A percentile compares a stretch with the other conserved stretches of the same genome.
phyloP scores from a whole-genome alignment of 176 grass and related monocot species.

The Aegilops longissima region DNA sequence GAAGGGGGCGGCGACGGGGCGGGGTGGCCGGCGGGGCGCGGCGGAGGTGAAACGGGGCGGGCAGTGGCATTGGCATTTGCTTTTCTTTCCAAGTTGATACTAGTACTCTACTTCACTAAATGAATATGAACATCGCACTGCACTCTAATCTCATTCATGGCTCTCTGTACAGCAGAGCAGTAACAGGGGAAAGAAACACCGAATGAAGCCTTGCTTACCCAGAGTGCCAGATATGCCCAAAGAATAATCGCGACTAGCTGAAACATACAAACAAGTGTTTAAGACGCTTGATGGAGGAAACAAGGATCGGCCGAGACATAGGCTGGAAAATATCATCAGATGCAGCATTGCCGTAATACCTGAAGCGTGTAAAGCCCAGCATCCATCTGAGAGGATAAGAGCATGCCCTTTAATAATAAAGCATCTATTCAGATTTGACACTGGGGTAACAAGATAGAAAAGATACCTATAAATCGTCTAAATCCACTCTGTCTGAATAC shows the following conservation, averaged over 20 bases:
- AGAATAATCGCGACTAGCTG: constrained; percentile 90
- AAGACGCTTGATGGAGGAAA: constrained; percentile 10
- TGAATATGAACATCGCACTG: background rate
- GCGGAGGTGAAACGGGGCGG: background rate
- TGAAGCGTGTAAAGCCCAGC: constrained; percentile 91
- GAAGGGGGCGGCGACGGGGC: background rate
- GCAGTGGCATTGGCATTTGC: no score
- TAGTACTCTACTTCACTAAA: no score
- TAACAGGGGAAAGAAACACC: background rate
- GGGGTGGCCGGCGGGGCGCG: no score
- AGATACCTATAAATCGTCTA: constrained; percentile 88
- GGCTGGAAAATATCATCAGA: background rate
- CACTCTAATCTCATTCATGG: background rate
- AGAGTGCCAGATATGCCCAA: constrained; percentile 82
- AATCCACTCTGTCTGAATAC: constrained; percentile 91
- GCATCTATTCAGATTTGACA: constrained; percentile 13
- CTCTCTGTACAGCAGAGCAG: background rate
- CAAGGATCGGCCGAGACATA: constrained; percentile 21
- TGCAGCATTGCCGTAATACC: constrained; percentile 42
- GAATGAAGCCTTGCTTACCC: constrained; percentile 55
- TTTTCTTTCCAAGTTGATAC: no score
- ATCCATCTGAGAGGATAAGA: constrained; percentile 57
- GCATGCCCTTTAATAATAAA: background rate
- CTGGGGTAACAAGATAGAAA: background rate
- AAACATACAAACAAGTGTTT: constrained; percentile 28